Evolutionary conservation across 169 alveolate species (phyloP).

Genomic region (Eimeria necatrix): DNA sequence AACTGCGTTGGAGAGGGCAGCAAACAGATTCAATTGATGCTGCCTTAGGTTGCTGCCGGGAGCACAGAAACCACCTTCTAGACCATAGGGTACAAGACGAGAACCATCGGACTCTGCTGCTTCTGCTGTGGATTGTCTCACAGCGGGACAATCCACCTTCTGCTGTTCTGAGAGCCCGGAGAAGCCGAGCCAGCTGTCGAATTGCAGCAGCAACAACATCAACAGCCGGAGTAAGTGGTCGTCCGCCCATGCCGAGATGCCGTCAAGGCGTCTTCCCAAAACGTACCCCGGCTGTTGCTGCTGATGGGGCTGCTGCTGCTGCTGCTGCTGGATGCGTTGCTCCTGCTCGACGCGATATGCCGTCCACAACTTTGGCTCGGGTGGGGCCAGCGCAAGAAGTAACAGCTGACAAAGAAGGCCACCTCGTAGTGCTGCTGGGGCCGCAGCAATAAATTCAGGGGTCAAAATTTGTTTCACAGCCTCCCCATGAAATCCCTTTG

Average conservation of each 20-base stretch:
- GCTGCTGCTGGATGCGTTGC: conserved; percentile 52
- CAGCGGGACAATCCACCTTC: background rate
- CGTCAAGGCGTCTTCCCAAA: conserved; percentile 34
- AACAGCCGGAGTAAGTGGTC: conserved; percentile 71
- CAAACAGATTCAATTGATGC: conserved; percentile 34
- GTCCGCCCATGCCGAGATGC: conserved; percentile 55
- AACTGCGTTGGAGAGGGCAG: conserved; percentile 40
- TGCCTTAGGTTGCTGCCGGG: conserved; percentile 64
- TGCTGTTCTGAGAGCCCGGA: conserved; percentile 50
- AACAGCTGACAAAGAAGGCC: conserved; percentile 34
- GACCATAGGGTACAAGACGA: conserved; percentile 16
- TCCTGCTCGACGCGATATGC: conserved; percentile 19
- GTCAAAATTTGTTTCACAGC: conserved; percentile 22
- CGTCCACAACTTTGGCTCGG: conserved; percentile 26
- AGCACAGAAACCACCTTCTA: conserved; percentile 57
- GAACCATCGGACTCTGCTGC: conserved; percentile 41
- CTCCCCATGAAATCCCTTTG: conserved; percentile 1
- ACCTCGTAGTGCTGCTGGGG: conserved; percentile 51
- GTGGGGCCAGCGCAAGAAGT: conserved; percentile 14
- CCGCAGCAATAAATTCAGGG: conserved; percentile 54
- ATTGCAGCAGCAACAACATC: conserved; percentile 52
- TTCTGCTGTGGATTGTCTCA: background rate
- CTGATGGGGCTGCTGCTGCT: conserved; percentile 43
- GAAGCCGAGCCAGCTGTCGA: conserved; percentile 73
- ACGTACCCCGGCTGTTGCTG: conserved; percentile 26